Conservation (phyloP, 768 basidiomycete species). For the Pleurotus tuoliensis region DNA sequence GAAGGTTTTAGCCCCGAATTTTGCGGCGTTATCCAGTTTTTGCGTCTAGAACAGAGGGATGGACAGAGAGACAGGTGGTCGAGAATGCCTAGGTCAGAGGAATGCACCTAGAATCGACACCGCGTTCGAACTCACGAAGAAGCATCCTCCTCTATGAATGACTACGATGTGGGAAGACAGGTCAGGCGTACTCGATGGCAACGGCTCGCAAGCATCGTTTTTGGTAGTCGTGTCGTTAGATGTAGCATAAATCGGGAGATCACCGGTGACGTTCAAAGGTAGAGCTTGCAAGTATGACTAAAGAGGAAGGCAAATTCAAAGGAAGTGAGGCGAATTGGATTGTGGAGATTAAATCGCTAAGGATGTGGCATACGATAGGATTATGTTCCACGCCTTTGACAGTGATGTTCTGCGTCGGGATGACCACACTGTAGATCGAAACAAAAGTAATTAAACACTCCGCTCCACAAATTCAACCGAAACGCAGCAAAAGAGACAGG, state of each 20-base stretch:
- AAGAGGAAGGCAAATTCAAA: neutral
- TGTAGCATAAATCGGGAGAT: slow-evolving; percentile 54
- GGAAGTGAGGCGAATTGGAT: neutral
- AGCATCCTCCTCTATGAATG: slow-evolving; percentile 56
- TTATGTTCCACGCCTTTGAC: slow-evolving; percentile 43
- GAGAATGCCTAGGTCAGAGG: too few species aligned
- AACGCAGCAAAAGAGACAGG: neutral
- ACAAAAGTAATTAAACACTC: neutral
- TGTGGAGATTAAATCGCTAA: neutral
- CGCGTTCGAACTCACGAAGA: slow-evolving; percentile 35
- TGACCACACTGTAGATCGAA: slow-evolving; percentile 35
- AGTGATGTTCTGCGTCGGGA: slow-evolving; percentile 54
- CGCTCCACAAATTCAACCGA: neutral
- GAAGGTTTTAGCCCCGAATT: slow-evolving; percentile 44
- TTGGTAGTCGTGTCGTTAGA: slow-evolving; percentile 48
- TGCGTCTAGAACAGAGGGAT: slow-evolving; percentile 27
- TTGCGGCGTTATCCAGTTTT: slow-evolving; percentile 51
- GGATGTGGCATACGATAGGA: slow-evolving; percentile 30
- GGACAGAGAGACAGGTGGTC: neutral
- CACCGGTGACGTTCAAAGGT: slow-evolving; percentile 41
- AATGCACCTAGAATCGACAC: neutral
- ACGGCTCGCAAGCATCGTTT: slow-evolving; percentile 56
- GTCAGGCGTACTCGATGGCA: slow-evolving; percentile 50
- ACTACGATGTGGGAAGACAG: slow-evolving; percentile 50
- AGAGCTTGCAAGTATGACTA: slow-evolving; percentile 45